Conservation (phyloP, 1,139 yeast genomes). For the Blastobotrys raffinosifermentans region DNA sequence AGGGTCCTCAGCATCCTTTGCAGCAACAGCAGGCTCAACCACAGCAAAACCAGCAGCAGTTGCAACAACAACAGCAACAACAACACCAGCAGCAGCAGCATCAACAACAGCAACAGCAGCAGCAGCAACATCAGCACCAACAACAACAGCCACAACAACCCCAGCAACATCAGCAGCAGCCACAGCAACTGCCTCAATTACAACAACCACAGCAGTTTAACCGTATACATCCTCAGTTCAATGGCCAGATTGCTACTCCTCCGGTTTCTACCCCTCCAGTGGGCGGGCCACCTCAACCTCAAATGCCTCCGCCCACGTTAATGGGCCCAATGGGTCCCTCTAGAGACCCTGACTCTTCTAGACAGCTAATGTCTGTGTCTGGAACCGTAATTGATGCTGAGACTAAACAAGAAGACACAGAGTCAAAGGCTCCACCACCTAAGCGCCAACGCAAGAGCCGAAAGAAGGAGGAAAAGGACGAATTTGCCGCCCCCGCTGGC, state of each 20-base stretch:
- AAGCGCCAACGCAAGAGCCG: slow-evolving; percentile 8
- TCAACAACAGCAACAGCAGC: slow-evolving; percentile 5
- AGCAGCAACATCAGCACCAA: slow-evolving; percentile 5
- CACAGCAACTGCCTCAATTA: slow-evolving; percentile 5
- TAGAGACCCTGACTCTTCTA: slow-evolving; percentile 2
- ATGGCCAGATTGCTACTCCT: no score
- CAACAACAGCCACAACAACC: slow-evolving; percentile 6
- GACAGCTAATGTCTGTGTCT: slow-evolving; percentile 5
- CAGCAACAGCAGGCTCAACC: slow-evolving; percentile 4
- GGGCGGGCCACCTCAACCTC: slow-evolving; percentile 4
- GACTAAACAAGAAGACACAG: slow-evolving; percentile 3
- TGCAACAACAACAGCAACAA: slow-evolving; percentile 8
- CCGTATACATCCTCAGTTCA: no score
- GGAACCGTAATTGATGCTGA: slow-evolving; percentile 7
- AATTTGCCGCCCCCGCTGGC: no score
- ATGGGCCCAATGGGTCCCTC: slow-evolving; percentile 2
- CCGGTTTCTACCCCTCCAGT: no score
- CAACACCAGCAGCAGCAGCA: slow-evolving; percentile 3
- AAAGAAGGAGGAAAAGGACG: slow-evolving; percentile 13
- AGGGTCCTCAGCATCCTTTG: slow-evolving; percentile 1
- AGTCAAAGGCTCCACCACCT: slow-evolving; percentile 2
- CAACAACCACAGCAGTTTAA: neutral
- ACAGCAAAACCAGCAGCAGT: slow-evolving; percentile 3
- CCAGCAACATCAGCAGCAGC: slow-evolving; percentile 8
- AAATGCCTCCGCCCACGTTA: no score